phyloP scores from a whole-genome alignment of 2,329 filamentous ascomycete species.

The Raffaelea arxii region DNA sequence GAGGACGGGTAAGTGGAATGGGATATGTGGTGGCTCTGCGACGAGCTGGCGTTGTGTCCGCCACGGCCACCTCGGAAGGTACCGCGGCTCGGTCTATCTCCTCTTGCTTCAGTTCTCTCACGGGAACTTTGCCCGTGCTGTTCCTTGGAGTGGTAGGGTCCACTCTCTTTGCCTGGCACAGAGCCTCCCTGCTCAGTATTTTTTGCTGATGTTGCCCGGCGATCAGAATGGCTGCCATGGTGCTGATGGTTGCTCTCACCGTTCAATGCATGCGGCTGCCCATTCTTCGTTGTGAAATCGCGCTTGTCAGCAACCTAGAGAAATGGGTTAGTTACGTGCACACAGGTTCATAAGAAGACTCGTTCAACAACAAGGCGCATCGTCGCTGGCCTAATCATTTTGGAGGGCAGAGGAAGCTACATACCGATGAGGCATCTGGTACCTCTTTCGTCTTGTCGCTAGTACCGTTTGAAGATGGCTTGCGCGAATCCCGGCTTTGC shows the following conservation, averaged over 20 bases:
- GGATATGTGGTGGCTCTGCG: constrained; percentile 20
- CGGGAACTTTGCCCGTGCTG: constrained; percentile 16
- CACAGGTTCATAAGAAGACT: no score
- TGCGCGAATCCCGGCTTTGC: constrained; percentile 35
- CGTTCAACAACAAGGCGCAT: no score
- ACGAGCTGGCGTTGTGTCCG: constrained; percentile 25
- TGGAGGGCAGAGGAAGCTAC: constrained; percentile 12
- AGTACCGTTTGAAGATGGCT: constrained; percentile 23
- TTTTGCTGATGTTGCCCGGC: constrained; percentile 2
- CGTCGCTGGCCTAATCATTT: no score
- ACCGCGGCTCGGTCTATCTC: constrained; percentile 27
- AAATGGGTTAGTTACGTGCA: no score
- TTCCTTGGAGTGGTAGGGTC: constrained; percentile 14
- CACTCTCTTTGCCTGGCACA: constrained; percentile 12
- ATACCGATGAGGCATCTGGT: constrained; percentile 26
- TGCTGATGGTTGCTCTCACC: constrained; percentile 4
- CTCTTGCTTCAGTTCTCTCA: constrained; percentile 28
- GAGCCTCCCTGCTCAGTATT: constrained; percentile 5
- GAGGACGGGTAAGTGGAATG: constrained; percentile 25
- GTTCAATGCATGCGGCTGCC: neutral
- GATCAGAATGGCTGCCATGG: constrained; percentile 3
- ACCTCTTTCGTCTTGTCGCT: constrained; percentile 33
- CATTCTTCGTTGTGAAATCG: constrained; percentile 5
- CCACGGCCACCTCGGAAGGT: constrained; percentile 36
- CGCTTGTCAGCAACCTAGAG: constrained; percentile 8